Evolutionary conservation across 108 stramenopile genomes (phyloP).

Genomic region (Poteriospumella lacustris): DNA sequence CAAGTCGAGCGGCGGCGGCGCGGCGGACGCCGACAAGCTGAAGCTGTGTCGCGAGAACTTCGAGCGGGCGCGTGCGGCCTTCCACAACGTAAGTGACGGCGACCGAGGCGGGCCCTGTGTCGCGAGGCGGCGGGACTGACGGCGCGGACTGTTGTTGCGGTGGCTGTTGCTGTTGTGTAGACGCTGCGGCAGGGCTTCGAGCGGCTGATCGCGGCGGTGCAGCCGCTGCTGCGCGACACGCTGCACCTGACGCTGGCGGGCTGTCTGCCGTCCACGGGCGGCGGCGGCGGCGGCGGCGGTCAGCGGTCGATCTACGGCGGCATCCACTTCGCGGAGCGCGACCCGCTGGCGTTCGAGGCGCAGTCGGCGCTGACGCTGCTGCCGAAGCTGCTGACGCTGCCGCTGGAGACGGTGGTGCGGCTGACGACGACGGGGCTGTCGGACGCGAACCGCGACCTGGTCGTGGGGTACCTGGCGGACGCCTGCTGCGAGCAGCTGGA

Average conservation of each 20-base stretch:
- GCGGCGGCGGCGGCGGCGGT: too few species aligned
- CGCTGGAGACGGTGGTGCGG: neutral
- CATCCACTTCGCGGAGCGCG: neutral
- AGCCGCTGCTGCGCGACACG: neutral
- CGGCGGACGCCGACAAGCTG: conserved; percentile 3
- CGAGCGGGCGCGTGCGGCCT: neutral
- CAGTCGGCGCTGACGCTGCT: neutral
- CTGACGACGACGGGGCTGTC: neutral
- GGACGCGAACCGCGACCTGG: neutral
- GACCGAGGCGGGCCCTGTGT: too few species aligned
- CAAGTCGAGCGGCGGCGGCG: neutral
- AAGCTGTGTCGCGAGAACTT: neutral
- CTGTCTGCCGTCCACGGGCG: neutral
- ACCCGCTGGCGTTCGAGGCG: neutral
- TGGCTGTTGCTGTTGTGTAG: neutral
- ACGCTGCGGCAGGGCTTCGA: conserved; percentile 3
- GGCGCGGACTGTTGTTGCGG: neutral
- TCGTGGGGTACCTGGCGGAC: neutral
- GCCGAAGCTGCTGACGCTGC: neutral
- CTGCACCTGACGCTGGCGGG: too few species aligned
- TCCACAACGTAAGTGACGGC: neutral
- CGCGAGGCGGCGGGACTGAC: neutral
- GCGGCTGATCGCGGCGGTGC: neutral
- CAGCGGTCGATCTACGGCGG: too few species aligned
- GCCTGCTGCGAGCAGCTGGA: neutral